A percentile compares a stretch with the other conserved stretches of the same genome.
These are phyloP conservation scores for Fusarium sp. DNA, from an alignment of 2,329 filamentous ascomycete genomes.

Conservation along the genomic window DNA sequence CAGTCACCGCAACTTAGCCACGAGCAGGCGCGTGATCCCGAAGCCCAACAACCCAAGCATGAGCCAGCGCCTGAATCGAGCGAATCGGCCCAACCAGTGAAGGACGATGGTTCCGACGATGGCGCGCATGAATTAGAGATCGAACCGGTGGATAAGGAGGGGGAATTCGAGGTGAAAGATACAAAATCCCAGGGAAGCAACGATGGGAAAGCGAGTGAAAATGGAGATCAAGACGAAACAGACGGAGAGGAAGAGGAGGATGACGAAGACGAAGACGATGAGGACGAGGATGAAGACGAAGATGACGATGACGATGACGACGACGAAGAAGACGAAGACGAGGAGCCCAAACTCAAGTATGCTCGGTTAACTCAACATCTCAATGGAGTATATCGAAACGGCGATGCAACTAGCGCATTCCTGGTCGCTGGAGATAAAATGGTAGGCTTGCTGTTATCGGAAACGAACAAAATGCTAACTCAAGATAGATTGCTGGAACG, in stretches of 20 bases:
- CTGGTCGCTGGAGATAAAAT: slow-evolving; percentile 95
- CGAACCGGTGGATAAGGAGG: background rate
- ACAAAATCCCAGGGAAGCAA: slow-evolving; percentile 15
- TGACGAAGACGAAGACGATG: slow-evolving; percentile 39
- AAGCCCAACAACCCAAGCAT: slow-evolving; percentile 32
- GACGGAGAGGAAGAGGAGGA: slow-evolving; percentile 31
- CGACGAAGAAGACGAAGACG: slow-evolving; percentile 77
- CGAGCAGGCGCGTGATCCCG: slow-evolving; percentile 33
- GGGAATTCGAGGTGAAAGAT: slow-evolving; percentile 7
- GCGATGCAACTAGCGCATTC: slow-evolving; percentile 93
- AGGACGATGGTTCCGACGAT: slow-evolving; percentile 10
- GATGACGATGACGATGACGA: slow-evolving; percentile 66
- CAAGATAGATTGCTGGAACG: slow-evolving; percentile 82
- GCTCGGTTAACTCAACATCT: slow-evolving; percentile 85
- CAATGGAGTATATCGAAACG: slow-evolving; percentile 86
- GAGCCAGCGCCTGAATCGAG: slow-evolving; percentile 29
- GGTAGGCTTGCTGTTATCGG: slow-evolving; percentile 63
- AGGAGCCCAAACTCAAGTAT: slow-evolving; percentile 95
- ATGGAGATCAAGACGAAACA: slow-evolving; percentile 25
- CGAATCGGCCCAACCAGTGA: slow-evolving; percentile 6
- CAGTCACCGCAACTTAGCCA: slow-evolving; percentile 52
- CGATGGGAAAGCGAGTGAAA: slow-evolving; percentile 38
- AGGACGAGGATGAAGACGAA: slow-evolving; percentile 48
- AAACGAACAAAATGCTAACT: slow-evolving; percentile 26
- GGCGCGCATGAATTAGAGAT: slow-evolving; percentile 55